These are phyloP conservation scores for Silene latifolia DNA, from an alignment of 148 eudicot species.

Conservation along the genomic window DNA sequence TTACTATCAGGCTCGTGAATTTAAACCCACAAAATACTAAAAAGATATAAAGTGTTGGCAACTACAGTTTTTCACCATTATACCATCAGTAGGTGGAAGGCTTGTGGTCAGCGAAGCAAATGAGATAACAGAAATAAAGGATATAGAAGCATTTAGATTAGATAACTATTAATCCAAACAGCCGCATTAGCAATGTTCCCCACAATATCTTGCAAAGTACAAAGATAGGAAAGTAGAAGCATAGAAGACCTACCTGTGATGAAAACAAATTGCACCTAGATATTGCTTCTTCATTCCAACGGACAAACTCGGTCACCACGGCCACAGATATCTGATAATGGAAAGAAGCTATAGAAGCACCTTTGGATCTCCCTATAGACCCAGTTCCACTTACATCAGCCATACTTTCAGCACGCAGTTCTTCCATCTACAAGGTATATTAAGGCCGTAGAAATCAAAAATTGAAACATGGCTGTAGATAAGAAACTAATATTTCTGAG, in stretches of 20 bases:
- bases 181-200: too few species aligned
- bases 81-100: too few species aligned
- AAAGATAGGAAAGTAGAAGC: background rate
- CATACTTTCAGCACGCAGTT: constrained; percentile 79
- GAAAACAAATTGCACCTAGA: constrained; percentile 86
- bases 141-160: too few species aligned
- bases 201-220: background rate
- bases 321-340: constrained; percentile 92
- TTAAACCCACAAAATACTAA: too few species aligned
- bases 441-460: constrained; percentile 4
- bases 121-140: too few species aligned
- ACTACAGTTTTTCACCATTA: too few species aligned
- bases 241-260: constrained; percentile 49
- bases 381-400: constrained; percentile 63
- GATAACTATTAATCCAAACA: too few species aligned
- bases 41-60: too few species aligned
- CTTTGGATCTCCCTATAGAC: constrained; percentile 90
- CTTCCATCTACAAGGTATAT: constrained; percentile 65
- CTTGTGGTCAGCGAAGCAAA: too few species aligned
- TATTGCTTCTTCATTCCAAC: constrained; percentile 99
- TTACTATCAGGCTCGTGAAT: too few species aligned
- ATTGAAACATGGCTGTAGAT: constrained; percentile 1
- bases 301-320: constrained; percentile 96
- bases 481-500: constrained; percentile 2
- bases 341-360: constrained; percentile 73